Base-by-base conservation (phyloP, 345 rosid species). In the Theobroma cacao region DNA sequence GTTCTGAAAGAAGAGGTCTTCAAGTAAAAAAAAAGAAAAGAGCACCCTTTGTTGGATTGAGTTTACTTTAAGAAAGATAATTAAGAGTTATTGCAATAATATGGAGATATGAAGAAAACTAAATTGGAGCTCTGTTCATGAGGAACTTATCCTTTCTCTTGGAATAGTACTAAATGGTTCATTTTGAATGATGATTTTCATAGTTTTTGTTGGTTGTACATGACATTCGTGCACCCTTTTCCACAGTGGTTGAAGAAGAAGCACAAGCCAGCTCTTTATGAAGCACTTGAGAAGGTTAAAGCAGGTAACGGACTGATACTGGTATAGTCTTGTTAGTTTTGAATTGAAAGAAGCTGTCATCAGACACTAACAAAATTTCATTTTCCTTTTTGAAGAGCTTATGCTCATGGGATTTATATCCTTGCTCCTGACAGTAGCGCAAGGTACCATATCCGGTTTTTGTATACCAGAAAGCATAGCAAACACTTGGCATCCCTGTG, bases 211-310 rank as follows among this genome's bases (percentile, higher is more conserved):
- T 71, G 11, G 0, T 50, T 5, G 22, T 56, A 52, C 15, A 20
- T 75, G 30, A 72, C 26, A 30, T 22, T 22, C 26, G 47, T 78
- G 61, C 26, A 30, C 47, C 33, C 60, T n/a, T 26, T n/a, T 38
- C 28, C 58, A 64, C 85, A 94, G 98, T 91, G 90, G 91, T 86
- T 94, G 47, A 78, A 91, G 31, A 92, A 79, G 75, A 88, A 78
- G 77, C 84, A 89, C 77, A 94, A 88, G 79, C 82, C 78, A 79
- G 92, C 96, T 80, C 86, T 92, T 33, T 83, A 67, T 67, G 98
- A 94, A 86, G 98, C 98, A 22, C 92, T 94, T 76, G 98, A 89
- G 75, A 94, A 94, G 79, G 86, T 94, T 82, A 94, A 92, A 92
- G 84, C 86, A 75, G 92, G 92, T 86, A 85, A 82, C 30, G 36